A percentile compares a stretch with the other conserved stretches of the same genome.
Evolutionary conservation across 495 filamentous ascomycete genomes (phyloP).

Genomic region (Trichoderma reesei): DNA sequence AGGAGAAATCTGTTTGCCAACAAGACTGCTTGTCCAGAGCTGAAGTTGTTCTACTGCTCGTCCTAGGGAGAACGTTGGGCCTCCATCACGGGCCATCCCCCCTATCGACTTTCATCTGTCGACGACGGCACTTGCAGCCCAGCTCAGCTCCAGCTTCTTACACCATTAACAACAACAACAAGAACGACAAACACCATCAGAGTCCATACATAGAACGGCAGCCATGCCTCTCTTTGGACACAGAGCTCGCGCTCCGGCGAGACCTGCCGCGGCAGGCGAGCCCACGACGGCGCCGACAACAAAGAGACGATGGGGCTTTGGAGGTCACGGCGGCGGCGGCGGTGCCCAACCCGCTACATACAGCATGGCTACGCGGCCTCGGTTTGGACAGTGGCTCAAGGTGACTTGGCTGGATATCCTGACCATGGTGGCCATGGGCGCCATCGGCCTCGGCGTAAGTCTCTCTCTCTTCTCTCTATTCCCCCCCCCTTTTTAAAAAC

Average conservation of each 20-base stretch:
- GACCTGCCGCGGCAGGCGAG: not conserved
- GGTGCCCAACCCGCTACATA: slow-evolving; percentile 14
- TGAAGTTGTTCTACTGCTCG: no score
- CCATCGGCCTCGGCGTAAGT: slow-evolving; percentile 47
- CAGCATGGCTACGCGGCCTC: slow-evolving; percentile 32
- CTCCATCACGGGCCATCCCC: no score
- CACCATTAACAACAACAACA: not conserved
- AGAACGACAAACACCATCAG: not conserved
- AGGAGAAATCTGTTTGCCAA: not conserved
- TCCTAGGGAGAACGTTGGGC: no score
- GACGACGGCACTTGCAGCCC: no score
- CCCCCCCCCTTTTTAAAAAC: no score
- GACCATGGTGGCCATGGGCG: slow-evolving; percentile 47
- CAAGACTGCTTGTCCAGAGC: no score
- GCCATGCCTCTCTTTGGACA: slow-evolving; percentile 10
- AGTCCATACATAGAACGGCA: not conserved
- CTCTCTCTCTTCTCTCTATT: not conserved
- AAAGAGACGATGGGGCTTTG: not conserved
- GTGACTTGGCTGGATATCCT: slow-evolving; percentile 48
- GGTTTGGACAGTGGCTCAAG: slow-evolving; percentile 48
- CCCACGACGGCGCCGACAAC: not conserved
- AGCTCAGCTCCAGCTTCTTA: no score
- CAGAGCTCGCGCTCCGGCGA: not conserved
- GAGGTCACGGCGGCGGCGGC: not conserved
- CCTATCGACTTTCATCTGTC: no score